Evolutionary conservation across 352 stramenopile genomes (phyloP), one percentile per base, ranked within the genome.

Genomic region (Phytophthora syringae): DNA sequence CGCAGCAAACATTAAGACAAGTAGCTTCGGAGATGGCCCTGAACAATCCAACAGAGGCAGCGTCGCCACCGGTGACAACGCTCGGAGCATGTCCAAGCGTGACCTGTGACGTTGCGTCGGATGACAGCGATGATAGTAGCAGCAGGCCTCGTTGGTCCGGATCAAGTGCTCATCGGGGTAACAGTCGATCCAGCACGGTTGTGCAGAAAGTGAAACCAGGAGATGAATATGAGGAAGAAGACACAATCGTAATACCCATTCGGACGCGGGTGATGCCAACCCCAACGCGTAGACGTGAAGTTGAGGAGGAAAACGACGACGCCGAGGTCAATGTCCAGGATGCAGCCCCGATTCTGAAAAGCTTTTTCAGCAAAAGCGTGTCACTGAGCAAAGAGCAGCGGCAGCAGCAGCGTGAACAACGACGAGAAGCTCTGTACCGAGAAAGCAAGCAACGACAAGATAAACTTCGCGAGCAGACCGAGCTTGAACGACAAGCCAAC

Each of bases 351-450:
- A 83, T 90, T 42, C 58, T 90, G 28, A 86, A 88, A 57, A 78
- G 80, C 45, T 89, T 89, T 42, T 89, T 90, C 55, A 84, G 52
- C 40, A 80, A 80, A 30, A 77, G 40, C n/a, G 64, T 79, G 13
- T 69, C 59, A 12, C 49, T 58, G 0, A 77, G 70, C 2, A 77
- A 84, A 22, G 68, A 76, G 24, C 42, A 84, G 13, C 79, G 82
- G 12, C 63, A 58, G 0, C 76, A 84, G 20, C 69, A 86, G 37
- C 68, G 69, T 16, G 60, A 85, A 25, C 68, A 67, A 5, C 67
- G 65, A 12, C 79, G 82, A 20, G 72, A 84, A 12, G 44, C 61
- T 1, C 51, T 84, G 18, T 90, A 89, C 49, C 56, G 67, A 40
- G 64, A 52, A 21, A 82, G 67, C 37, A 78, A 66, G n/a, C 49